phyloP scores from a whole-genome alignment of 306 rosid species.

The Sicyos baderoa region DNA sequence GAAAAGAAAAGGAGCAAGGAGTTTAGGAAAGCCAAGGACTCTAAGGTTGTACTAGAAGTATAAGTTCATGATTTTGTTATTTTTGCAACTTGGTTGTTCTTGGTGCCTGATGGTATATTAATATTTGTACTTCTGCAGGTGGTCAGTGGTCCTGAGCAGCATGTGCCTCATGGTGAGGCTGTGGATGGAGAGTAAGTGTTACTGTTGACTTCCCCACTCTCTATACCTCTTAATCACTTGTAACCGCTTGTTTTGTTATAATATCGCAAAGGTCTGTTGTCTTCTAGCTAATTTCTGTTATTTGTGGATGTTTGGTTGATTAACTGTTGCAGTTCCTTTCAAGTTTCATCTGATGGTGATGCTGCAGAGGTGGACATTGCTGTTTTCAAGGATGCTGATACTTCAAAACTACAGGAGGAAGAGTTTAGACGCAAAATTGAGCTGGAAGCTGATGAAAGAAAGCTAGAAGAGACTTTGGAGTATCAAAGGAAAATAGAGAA shows the following conservation, averaged over 20 bases:
- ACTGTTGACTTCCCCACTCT: constrained; percentile 22
- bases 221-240: constrained; percentile 15
- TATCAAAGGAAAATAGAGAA: constrained; percentile 76
- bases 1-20: constrained; percentile 90
- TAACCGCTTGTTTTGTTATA: constrained; percentile 11
- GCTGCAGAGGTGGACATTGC: constrained; percentile 42
- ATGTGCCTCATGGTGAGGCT: constrained; percentile 31
- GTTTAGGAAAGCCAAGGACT: constrained; percentile 61
- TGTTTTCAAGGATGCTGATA: constrained; percentile 9
- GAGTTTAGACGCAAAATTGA: constrained; percentile 67
- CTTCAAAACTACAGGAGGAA: constrained; percentile 36
- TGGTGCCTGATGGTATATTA: constrained; percentile 20
- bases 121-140: constrained; percentile 40
- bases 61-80: constrained; percentile 9
- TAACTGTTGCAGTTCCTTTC: constrained; percentile 50
- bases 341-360: constrained; percentile 41
- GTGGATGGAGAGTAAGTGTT: constrained; percentile 40
- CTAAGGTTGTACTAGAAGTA: constrained; percentile 40
- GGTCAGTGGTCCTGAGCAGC: constrained; percentile 38
- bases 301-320: constrained; percentile 22
- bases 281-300: constrained; percentile 10
- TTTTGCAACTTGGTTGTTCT: background rate
- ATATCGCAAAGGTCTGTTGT: background rate
- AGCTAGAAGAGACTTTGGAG: constrained; percentile 87
- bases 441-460: constrained; percentile 86